Base-by-base conservation (phyloP, 83 land plant genomes). In the Larix sibirica region DNA sequence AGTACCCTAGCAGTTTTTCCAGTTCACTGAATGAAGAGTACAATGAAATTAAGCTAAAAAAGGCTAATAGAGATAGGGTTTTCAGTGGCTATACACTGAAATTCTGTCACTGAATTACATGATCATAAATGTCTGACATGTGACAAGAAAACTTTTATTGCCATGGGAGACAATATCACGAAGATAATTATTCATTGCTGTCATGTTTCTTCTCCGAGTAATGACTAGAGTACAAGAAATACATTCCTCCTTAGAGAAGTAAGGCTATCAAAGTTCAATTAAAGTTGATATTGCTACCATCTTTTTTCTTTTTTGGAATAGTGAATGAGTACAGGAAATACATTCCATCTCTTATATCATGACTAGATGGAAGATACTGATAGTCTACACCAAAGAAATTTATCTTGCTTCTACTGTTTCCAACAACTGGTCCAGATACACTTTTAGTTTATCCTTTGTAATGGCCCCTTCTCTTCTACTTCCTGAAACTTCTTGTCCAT, bases 381-480 rank as follows among this genome's bases (percentile, higher is more conserved):
- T 44, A 20, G 56, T 12, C 12, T 54, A n/a, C 4, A 42, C 42
- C 23, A 21, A 73, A 20, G 26, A 21, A 73, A 42, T 73, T 21
- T 73, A 73, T 21, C n/a, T 33, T 42, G 77, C 82, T 28, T 86
- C 85, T 23, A 87, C 81, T 9, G 94, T 70, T 3, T 88, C 86
- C 77, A 95, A 81, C 9, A 94, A 77, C 36, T 90, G 58, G 56
- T 89, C 92, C 7, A 96, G 81, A 62, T 89, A 89, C 56, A 86
- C 90, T 80, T 91, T 87, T 65, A 96, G 85, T 86, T 96, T 96
- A 1, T 50, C 85, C 47, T 89, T 89, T 18, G 93, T 93, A 17
- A 96, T 90, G 18, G 99, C 97, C 54, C 99, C 99, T 88, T 96
- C 99, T 60, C 87, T 85, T 36, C 96, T 86, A 80, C 99, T 95